A percentile compares a stretch with the other conserved stretches of the same genome.
Evolutionary conservation across 1,139 yeast genomes (phyloP).

Genomic region (Chernovozyma aurita): DNA sequence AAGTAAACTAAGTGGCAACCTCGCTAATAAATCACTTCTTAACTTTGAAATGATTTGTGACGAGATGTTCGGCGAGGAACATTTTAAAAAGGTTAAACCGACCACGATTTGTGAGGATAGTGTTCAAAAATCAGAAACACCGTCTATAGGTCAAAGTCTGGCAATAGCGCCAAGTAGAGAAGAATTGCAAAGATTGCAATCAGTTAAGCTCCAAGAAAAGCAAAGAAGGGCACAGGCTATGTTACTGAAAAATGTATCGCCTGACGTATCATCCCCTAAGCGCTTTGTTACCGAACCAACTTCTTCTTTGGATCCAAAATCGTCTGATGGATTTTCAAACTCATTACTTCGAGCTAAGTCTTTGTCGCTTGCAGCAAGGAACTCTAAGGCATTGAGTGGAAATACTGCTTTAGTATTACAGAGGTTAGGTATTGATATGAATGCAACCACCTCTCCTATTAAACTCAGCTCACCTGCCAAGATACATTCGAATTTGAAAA

Average conservation of each 20-base stretch:
- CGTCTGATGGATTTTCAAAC: conserved; percentile 11
- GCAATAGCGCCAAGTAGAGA: conserved; percentile 7
- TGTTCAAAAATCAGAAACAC: conserved; percentile 6
- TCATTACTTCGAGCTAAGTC: conserved; percentile 38
- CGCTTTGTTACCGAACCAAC: conserved; percentile 17
- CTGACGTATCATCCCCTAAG: conserved; percentile 15
- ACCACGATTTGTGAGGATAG: background rate
- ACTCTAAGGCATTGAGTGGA: conserved; percentile 18
- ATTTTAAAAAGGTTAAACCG: background rate
- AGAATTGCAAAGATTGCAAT: conserved; percentile 18
- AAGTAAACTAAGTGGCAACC: conserved; percentile 6
- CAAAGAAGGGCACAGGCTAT: conserved; percentile 30
- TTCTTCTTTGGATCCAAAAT: conserved; percentile 38
- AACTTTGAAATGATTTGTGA: conserved; percentile 31
- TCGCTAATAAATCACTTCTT: conserved; percentile 18
- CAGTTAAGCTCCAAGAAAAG: conserved; percentile 20
- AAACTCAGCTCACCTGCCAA: conserved; percentile 21
- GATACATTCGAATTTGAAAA: conserved; percentile 29
- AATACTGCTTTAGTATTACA: conserved; percentile 38
- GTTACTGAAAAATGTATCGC: conserved; percentile 26
- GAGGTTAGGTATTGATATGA: conserved; percentile 40
- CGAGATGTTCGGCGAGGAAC: conserved; percentile 23
- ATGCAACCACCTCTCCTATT: conserved; percentile 12
- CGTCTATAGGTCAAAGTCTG: conserved; percentile 1
- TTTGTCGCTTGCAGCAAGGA: conserved; percentile 22